These are phyloP conservation scores for Penicillium sp. DNA, from an alignment of 2,329 filamentous ascomycete genomes.

Conservation along the genomic window DNA sequence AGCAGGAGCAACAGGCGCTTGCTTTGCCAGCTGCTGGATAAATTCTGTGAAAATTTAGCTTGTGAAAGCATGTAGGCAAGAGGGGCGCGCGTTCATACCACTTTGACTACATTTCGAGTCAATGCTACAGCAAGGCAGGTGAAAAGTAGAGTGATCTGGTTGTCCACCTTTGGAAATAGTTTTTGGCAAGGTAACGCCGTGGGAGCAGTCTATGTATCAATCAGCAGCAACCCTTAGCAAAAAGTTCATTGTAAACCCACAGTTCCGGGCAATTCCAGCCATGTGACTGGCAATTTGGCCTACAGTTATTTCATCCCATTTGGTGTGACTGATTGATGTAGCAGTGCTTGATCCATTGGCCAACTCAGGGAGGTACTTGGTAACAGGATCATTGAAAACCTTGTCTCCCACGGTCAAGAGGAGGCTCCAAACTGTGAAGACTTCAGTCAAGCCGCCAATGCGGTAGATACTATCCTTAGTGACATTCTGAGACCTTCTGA, in stretches of 20 bases:
- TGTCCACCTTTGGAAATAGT: background rate
- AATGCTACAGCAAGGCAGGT: slow-evolving; percentile 5
- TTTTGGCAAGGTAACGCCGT: too few species aligned
- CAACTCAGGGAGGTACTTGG: slow-evolving; percentile 43
- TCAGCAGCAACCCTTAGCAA: background rate
- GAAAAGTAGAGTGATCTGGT: background rate
- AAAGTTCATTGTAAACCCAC: slow-evolving; percentile 8
- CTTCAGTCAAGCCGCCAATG: slow-evolving; percentile 39
- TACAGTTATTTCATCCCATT: slow-evolving; percentile 23
- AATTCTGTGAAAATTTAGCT: slow-evolving; percentile 15
- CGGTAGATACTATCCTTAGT: slow-evolving; percentile 26
- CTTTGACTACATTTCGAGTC: slow-evolving; percentile 4
- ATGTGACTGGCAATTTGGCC: slow-evolving; percentile 26
- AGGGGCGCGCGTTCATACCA: background rate
- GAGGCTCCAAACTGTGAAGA: slow-evolving; percentile 40
- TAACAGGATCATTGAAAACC: slow-evolving; percentile 41
- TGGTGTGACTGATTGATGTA: background rate
- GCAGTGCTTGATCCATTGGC: background rate
- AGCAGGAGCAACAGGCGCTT: slow-evolving; percentile 26
- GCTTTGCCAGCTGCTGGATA: slow-evolving; percentile 31
- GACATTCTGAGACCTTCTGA: slow-evolving; percentile 2
- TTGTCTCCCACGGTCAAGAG: slow-evolving; percentile 38
- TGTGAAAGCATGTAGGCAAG: background rate
- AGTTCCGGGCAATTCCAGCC: slow-evolving; percentile 18
- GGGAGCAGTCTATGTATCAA: too few species aligned